Evolutionary conservation across 768 basidiomycete species (phyloP).

Genomic region (Tulasnella sp.): DNA sequence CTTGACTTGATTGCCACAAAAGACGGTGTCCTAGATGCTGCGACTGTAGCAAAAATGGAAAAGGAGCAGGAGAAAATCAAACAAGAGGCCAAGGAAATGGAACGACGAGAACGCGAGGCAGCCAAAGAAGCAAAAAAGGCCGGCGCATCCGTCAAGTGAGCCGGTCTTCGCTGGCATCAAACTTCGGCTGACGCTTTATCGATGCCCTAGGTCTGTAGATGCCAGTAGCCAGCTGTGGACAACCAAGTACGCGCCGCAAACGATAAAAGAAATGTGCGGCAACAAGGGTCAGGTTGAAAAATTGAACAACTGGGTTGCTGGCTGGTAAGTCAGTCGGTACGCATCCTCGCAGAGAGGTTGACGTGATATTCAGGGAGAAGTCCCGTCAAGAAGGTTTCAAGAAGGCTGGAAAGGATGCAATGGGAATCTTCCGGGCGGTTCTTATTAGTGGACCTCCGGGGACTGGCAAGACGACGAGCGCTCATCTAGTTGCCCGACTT

Average conservation of each 20-base stretch:
- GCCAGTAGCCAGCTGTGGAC: conserved; percentile 74
- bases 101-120: conserved; percentile 51
- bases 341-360: neutral
- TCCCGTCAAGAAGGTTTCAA: conserved; percentile 71
- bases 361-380: conserved; percentile 44
- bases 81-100: conserved; percentile 64
- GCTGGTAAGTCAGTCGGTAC: conserved; percentile 66
- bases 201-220: conserved; percentile 22
- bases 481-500: conserved; percentile 83
- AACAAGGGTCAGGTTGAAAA: conserved; percentile 90
- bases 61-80: conserved; percentile 69
- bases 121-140: conserved; percentile 27
- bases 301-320: conserved; percentile 70
- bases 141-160: conserved; percentile 19
- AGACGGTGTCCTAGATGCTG: conserved; percentile 52
- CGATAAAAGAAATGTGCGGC: conserved; percentile 82
- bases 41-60: conserved; percentile 65
- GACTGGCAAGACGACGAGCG: conserved; percentile 94
- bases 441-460: conserved; percentile 91
- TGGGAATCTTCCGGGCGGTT: conserved; percentile 77
- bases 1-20: conserved; percentile 67
- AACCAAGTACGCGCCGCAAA: conserved; percentile 81
- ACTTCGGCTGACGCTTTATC: neutral
- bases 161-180: conserved; percentile 21
- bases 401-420: conserved; percentile 84